Conservation (phyloP, 2,329 filamentous ascomycete genomes). For the Sarocladium brachiariae region DNA sequence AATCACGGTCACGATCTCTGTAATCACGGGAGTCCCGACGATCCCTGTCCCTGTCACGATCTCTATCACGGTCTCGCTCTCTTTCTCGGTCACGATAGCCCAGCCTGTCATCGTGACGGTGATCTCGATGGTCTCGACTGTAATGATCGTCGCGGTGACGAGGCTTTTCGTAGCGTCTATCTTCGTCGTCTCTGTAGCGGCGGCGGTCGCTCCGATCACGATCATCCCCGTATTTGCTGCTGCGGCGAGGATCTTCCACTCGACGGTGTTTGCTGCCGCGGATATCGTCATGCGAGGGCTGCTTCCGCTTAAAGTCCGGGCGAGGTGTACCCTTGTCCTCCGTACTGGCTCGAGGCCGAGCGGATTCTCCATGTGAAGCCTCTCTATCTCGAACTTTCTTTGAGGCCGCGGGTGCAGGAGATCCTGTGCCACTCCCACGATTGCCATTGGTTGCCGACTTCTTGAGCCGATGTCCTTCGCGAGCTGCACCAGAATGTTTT, state of each 20-base stretch:
- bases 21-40: slow-evolving; percentile 20
- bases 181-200: slow-evolving; percentile 24
- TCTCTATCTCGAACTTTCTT: slow-evolving; percentile 42
- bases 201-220: slow-evolving; percentile 26
- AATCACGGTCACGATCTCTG: slow-evolving; percentile 20
- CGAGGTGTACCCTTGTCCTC: slow-evolving; percentile 46
- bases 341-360: slow-evolving; percentile 42
- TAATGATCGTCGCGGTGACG: slow-evolving; percentile 20
- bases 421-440: slow-evolving; percentile 61
- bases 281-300: slow-evolving; percentile 41
- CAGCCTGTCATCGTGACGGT: slow-evolving; percentile 24
- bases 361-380: slow-evolving; percentile 28
- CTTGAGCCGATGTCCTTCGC: slow-evolving; percentile 91
- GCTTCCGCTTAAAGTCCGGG: slow-evolving; percentile 55
- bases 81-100: slow-evolving; percentile 28
- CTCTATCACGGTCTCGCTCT: slow-evolving; percentile 22
- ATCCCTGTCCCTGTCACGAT: slow-evolving; percentile 16
- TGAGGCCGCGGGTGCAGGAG: slow-evolving; percentile 51
- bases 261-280: slow-evolving; percentile 37
- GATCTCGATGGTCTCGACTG: slow-evolving; percentile 9
- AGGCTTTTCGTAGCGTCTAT: slow-evolving; percentile 16
- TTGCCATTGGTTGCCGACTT: slow-evolving; percentile 56
- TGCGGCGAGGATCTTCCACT: slow-evolving; percentile 31
- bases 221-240: slow-evolving; percentile 30
- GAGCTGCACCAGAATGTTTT: slow-evolving; percentile 72